A percentile compares a stretch with the other conserved stretches of the same genome.
Evolutionary conservation across 164 flowering plant species (phyloP).

Genomic region (Tetracentron sinense): DNA sequence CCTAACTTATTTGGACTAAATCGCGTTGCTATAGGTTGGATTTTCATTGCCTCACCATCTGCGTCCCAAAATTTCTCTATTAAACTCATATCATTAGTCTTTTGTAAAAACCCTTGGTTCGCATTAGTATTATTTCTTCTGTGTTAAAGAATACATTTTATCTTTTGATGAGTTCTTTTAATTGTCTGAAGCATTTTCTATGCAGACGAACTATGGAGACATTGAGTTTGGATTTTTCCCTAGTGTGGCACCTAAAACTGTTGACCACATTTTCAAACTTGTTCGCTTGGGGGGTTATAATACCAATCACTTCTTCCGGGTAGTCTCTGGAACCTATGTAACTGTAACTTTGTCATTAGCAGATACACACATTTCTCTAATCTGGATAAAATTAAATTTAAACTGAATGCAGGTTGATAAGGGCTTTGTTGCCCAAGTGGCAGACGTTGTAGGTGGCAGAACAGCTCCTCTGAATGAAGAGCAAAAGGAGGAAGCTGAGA

Average conservation of each 20-base stretch:
- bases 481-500: conserved; percentile 69
- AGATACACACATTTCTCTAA: neutral
- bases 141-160: neutral
- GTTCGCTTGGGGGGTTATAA: conserved; percentile 88
- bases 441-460: conserved; percentile 84
- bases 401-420: conserved; percentile 60
- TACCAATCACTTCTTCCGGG: conserved; percentile 96
- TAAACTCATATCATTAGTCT: neutral
- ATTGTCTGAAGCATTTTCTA: conserved; percentile 6
- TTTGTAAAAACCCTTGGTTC: too few relatives aligned
- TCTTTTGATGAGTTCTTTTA: neutral
- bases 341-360: neutral
- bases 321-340: conserved; percentile 19
- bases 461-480: conserved; percentile 85
- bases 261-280: conserved; percentile 88
- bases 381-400: conserved; percentile 5
- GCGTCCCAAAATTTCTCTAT: neutral
- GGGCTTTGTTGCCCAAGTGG: conserved; percentile 96
- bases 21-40: neutral
- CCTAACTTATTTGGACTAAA: too few relatives aligned
- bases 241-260: conserved; percentile 78
- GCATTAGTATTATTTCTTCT: neutral
- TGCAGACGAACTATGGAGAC: conserved; percentile 94
- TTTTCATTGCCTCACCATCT: neutral
- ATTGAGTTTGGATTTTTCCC: conserved; percentile 94